Evolutionary conservation across 208 protist species (phyloP).

Genomic region (Trypanosoma melophagium): DNA sequence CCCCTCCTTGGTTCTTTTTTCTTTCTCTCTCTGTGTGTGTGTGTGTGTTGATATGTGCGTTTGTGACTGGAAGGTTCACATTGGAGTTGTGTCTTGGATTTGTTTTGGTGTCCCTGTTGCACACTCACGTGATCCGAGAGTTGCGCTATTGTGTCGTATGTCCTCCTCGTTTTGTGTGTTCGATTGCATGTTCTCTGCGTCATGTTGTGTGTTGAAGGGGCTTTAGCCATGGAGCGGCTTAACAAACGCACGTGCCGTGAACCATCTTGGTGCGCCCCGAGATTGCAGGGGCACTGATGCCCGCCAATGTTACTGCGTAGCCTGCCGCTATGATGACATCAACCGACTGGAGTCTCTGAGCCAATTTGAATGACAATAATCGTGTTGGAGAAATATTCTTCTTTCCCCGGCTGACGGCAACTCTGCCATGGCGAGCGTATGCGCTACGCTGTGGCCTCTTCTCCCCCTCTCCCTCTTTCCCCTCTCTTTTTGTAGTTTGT

Average conservation of each 20-base stretch:
- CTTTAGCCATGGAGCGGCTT: no score
- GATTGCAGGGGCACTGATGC: no score
- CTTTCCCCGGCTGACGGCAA: slow-evolving; percentile 29
- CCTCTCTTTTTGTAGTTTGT: background rate
- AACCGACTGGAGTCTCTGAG: slow-evolving; percentile 33
- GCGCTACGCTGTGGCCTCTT: background rate
- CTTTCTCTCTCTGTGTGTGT: background rate
- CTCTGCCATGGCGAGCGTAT: background rate
- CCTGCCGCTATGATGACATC: slow-evolving; percentile 16
- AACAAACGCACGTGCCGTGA: no score
- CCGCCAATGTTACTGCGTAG: background rate
- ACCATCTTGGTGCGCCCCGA: slow-evolving; percentile 31
- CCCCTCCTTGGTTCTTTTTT: background rate
- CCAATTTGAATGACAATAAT: slow-evolving; percentile 20
- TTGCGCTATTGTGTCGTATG: background rate
- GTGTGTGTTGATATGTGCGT: background rate
- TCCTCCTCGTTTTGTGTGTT: no score
- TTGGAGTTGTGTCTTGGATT: slow-evolving; percentile 34
- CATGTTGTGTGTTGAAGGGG: no score
- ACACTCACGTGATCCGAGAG: slow-evolving; percentile 28
- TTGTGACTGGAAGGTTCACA: slow-evolving; percentile 15
- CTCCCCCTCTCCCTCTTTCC: background rate
- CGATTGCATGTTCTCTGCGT: no score
- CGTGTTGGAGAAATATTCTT: slow-evolving; percentile 30
- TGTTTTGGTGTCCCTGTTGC: slow-evolving; percentile 22